These are phyloP conservation scores for Rhodomyrtus psidioides DNA, from an alignment of 441 rosid genomes.

Conservation along the genomic window DNA sequence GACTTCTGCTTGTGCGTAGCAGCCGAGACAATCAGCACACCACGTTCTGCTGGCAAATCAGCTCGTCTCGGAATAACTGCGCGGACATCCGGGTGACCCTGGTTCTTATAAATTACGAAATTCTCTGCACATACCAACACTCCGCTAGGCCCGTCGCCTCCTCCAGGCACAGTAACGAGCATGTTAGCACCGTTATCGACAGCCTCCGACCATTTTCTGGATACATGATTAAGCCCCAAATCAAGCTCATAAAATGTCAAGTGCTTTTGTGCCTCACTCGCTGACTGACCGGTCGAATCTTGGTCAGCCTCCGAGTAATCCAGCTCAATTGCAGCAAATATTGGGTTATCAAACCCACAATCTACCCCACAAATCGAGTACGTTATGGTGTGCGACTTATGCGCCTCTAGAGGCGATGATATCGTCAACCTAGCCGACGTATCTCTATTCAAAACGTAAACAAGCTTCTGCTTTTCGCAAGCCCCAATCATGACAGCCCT, in stretches of 20 bases:
- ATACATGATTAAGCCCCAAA: conserved; percentile 92
- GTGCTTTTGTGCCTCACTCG: conserved; percentile 90
- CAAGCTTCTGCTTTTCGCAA: conserved; percentile 94
- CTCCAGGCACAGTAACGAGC: conserved; percentile 97
- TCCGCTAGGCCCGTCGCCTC: conserved; percentile 96
- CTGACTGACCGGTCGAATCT: conserved; percentile 82
- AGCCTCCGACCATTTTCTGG: conserved; percentile 91
- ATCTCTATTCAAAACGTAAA: conserved; percentile 88
- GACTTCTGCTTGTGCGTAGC: conserved; percentile 85
- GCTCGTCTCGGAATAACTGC: conserved; percentile 91
- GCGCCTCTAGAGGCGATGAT: conserved; percentile 96
- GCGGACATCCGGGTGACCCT: conserved; percentile 83
- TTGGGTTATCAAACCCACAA: conserved; percentile 93
- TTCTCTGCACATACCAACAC: conserved; percentile 93
- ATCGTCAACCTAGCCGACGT: conserved; percentile 88
- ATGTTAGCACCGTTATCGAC: conserved; percentile 91
- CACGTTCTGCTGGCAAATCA: conserved; percentile 88
- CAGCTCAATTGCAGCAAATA: conserved; percentile 89
- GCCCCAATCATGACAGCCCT: conserved; percentile 95
- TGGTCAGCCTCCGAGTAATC: conserved; percentile 95
- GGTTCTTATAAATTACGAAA: conserved; percentile 91
- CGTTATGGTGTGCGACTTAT: conserved; percentile 79
- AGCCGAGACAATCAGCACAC: conserved; percentile 84
- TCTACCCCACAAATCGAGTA: conserved; percentile 88
- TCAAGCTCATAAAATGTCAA: conserved; percentile 92